Conservation (phyloP, 202 grass and related monocot genomes). For the Alloteropsis angusta region DNA sequence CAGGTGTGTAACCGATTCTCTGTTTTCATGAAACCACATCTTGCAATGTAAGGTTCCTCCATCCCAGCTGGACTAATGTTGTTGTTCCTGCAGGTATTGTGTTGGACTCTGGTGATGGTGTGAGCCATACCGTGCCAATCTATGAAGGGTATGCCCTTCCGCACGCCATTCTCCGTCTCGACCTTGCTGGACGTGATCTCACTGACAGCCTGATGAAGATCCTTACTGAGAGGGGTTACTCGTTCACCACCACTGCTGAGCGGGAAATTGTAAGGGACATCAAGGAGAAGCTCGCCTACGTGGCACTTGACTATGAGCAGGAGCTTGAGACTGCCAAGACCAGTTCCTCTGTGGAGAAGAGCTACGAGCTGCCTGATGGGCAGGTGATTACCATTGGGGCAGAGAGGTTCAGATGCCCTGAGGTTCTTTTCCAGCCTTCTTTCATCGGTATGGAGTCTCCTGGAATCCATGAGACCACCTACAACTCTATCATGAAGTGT, state of each 20-base stretch:
- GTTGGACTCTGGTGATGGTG: slow-evolving; percentile 71
- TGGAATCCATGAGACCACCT: slow-evolving; percentile 67
- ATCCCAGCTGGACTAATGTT: background rate
- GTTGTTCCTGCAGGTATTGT: slow-evolving; percentile 47
- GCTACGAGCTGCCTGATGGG: slow-evolving; percentile 68
- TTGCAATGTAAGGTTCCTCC: background rate
- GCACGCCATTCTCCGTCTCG: slow-evolving; percentile 66
- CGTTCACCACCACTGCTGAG: slow-evolving; percentile 69
- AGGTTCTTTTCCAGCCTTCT: slow-evolving; percentile 79
- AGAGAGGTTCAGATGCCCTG: slow-evolving; percentile 71
- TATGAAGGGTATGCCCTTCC: slow-evolving; percentile 78
- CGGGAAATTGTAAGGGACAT: slow-evolving; percentile 82
- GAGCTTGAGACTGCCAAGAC: slow-evolving; percentile 53
- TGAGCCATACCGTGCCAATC: slow-evolving; percentile 74
- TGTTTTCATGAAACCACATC: background rate
- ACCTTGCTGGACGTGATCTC: slow-evolving; percentile 59
- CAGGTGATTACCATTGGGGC: slow-evolving; percentile 74
- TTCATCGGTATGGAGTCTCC: slow-evolving; percentile 62
- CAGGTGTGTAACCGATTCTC: slow-evolving; percentile 32
- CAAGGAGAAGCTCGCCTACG: slow-evolving; percentile 71
- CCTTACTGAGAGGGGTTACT: slow-evolving; percentile 62
- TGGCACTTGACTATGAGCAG: slow-evolving; percentile 62
- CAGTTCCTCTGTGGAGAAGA: slow-evolving; percentile 59
- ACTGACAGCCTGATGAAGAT: slow-evolving; percentile 71
- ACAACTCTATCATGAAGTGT: slow-evolving; percentile 83